Conservation (phyloP, 306 rosid genomes). For the Gastrolobium villosum region DNA sequence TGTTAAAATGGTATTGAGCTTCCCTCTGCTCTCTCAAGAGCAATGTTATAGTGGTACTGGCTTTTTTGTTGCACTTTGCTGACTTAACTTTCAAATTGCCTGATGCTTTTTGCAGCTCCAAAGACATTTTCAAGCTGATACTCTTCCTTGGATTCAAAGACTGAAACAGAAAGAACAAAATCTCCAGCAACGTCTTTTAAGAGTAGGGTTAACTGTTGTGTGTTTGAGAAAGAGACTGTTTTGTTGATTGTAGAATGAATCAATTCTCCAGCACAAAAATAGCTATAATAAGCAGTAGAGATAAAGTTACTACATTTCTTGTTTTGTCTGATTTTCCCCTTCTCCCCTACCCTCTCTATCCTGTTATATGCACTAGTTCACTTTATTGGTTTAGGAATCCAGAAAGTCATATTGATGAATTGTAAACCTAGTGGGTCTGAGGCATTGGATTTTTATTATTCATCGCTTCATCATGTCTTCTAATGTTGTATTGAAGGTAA, state of each 20-base stretch:
- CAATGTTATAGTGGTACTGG: background rate
- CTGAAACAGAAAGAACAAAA: conserved; percentile 92
- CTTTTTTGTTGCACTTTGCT: conserved; percentile 22
- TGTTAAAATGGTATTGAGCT: conserved; percentile 80
- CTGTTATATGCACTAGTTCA: background rate
- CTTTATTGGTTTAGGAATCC: conserved; percentile 28
- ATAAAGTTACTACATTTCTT: conserved; percentile 16
- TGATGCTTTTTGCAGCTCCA: conserved; percentile 74
- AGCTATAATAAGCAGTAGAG: background rate
- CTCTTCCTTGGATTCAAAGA: conserved; percentile 88
- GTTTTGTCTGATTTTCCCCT: background rate
- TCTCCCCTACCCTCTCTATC: background rate
- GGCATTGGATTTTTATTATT: conserved; percentile 22
- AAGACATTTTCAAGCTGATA: conserved; percentile 94
- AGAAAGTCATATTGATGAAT: conserved; percentile 33
- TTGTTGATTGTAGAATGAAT: conserved; percentile 24
- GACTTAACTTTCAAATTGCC: conserved; percentile 22
- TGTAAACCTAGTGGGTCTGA: background rate
- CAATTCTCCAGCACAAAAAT: background rate
- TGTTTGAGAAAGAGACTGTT: conserved; percentile 30
- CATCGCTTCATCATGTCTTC: conserved; percentile 5
- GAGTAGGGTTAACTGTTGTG: conserved; percentile 59
- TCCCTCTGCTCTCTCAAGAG: background rate
- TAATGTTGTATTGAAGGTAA: conserved; percentile 65
- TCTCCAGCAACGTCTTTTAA: conserved; percentile 89